A percentile compares a stretch with the other conserved stretches of the same genome.
phyloP scores from a whole-genome alignment of 495 filamentous ascomycete species.

The Neurospora terricola region DNA sequence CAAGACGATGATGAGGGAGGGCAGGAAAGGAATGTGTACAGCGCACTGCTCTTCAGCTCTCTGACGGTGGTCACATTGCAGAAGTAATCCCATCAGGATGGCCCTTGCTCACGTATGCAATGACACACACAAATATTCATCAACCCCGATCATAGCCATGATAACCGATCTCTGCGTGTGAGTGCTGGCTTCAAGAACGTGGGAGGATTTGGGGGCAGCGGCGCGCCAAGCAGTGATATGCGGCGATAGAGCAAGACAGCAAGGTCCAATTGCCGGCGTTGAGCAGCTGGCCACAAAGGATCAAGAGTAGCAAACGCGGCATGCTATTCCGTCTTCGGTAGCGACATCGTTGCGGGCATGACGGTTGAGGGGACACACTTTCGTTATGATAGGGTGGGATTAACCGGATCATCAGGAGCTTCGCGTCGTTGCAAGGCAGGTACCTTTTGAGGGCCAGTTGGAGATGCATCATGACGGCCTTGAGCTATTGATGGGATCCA shows the following conservation, averaged over 20 bases:
- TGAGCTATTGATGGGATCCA: background rate
- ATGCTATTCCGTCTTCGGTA: background rate
- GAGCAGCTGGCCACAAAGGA: background rate
- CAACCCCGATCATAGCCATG: background rate
- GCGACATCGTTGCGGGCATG: background rate
- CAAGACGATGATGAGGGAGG: background rate
- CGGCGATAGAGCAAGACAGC: background rate
- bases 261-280: background rate
- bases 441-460: background rate
- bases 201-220: background rate
- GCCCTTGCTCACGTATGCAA: background rate
- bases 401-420: background rate
- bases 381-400: background rate
- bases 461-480: background rate
- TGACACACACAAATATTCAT: background rate
- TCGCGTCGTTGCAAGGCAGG: background rate
- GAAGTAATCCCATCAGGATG: background rate
- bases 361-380: background rate
- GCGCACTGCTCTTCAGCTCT: background rate
- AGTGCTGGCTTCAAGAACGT: background rate
- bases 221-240: background rate
- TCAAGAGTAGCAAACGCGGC: background rate
- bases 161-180: background rate
- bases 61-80: background rate
- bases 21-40: background rate